phyloP scores from a whole-genome alignment of 352 stramenopile genomes.

The Phytophthora pseudosyringae region DNA sequence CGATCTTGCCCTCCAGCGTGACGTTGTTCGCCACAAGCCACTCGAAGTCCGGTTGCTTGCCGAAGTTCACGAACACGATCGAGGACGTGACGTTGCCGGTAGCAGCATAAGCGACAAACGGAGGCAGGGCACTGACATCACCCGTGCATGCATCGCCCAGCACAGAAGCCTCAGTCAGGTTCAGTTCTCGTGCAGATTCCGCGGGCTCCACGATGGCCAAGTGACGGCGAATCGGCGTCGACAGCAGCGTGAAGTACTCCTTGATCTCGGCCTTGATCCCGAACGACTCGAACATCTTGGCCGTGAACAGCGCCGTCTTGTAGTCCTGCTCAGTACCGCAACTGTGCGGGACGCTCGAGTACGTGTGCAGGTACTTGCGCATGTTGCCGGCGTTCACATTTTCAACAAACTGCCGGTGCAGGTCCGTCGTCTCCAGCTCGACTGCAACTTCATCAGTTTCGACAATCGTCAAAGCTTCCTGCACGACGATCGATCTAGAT shows the following conservation, averaged over 20 bases:
- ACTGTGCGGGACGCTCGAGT: conserved; percentile 29
- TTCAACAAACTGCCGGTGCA: conserved; percentile 29
- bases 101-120: conserved; percentile 82
- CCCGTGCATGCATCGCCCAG: conserved; percentile 62
- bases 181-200: conserved; percentile 29
- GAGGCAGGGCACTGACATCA: conserved; percentile 53
- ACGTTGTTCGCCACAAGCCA: conserved; percentile 58
- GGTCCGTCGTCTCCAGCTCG: background rate
- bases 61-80: conserved; percentile 89
- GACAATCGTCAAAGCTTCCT: no score
- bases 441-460: background rate
- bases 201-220: conserved; percentile 49
- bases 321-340: conserved; percentile 18
- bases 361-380: conserved; percentile 56
- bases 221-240: conserved; percentile 49
- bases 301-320: conserved; percentile 15
- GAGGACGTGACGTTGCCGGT: conserved; percentile 64
- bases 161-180: conserved; percentile 65
- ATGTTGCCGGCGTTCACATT: conserved; percentile 34
- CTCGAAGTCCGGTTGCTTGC: conserved; percentile 70
- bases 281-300: conserved; percentile 30
- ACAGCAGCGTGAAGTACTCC: conserved; percentile 70
- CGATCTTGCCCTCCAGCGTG: conserved; percentile 61
- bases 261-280: conserved; percentile 64
- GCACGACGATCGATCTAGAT: background rate